Base-by-base conservation (phyloP, 2,329 filamentous ascomycete species). In the Macrophomina pseudophaseolina region DNA sequence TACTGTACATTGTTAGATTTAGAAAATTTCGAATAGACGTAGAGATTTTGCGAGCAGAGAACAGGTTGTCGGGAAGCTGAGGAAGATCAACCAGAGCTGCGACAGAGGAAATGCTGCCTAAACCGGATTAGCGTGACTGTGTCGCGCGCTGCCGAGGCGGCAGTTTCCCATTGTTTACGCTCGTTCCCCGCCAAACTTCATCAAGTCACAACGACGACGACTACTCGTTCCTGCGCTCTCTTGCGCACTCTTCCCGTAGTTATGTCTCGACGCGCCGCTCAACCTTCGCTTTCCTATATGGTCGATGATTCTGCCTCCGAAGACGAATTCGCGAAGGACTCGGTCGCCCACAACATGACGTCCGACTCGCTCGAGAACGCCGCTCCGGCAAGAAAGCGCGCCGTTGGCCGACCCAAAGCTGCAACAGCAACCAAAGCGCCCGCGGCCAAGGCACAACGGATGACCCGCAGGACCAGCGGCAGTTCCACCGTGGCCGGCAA, bases 341-440 rank as follows among this genome's bases (percentile, higher is more conserved):
- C 79, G 65, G 71, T 74, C 68, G 73, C 74, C 69, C 70, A 71
- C 58, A 75, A 78, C 58, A 75, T 74, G 5, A 80, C 78, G 16
- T 78, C 78, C 18, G 78, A 80, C 59, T 79, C 79, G n/a, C 77
- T 75, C 38, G 79, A 80, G 68, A 80, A 79, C 64, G 74, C 73
- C 68, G 49, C 66, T 11, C 74, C 74, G 4, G 66, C 69, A 64
- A 75, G 74, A 70, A 79, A 77, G 70, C 65, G 62, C 14, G 16
- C 33, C 12, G 38, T 16, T 18, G 60, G 65, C 42, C 51, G 58
- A 16, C 70, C 72, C 67, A 75, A 75, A 69, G 74, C 72, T 66
- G 71, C 51, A 44, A 60, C 72, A 9, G 71, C 74, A 67, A 70
- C 74, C 69, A 70, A 70, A 23, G 69, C 71, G 23, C 65, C 71